phyloP scores from a whole-genome alignment of 2,329 filamentous ascomycete genomes.

The Colletotrichum abscissum region DNA sequence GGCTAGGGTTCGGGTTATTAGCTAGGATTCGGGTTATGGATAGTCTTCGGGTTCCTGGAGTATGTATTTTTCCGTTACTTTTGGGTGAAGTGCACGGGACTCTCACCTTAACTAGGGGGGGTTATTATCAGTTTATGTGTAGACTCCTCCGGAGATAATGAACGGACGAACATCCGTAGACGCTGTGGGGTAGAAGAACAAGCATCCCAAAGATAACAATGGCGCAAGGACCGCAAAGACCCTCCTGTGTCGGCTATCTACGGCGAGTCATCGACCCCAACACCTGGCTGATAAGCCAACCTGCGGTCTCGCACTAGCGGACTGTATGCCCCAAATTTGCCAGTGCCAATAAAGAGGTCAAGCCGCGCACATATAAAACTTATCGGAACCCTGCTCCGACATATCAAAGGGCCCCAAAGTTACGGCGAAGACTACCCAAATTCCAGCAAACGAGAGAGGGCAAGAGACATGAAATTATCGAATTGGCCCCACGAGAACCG shows the following conservation, averaged over 20 bases:
- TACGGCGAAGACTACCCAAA: neutral
- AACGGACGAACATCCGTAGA: neutral
- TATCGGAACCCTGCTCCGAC: conserved; percentile 30
- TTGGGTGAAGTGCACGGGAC: no score
- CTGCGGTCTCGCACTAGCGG: conserved; percentile 10
- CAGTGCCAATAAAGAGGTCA: conserved; percentile 18
- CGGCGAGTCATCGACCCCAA: conserved; percentile 22
- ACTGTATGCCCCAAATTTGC: neutral
- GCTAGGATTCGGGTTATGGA: no score
- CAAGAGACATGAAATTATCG: conserved; percentile 7
- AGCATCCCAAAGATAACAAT: neutral
- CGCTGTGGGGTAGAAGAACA: conserved; percentile 1
- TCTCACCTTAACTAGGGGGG: no score
- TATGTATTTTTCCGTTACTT: no score
- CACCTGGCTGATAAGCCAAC: conserved; percentile 19
- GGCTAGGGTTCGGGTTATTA: no score
- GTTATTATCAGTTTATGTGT: no score
- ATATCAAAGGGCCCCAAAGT: conserved; percentile 3
- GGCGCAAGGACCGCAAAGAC: neutral
- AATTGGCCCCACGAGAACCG: neutral
- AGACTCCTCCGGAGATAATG: neutral
- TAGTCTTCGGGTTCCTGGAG: no score
- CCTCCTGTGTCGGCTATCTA: neutral
- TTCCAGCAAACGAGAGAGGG: neutral
- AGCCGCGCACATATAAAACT: neutral